phyloP scores from a whole-genome alignment of 345 rosid genomes.

The Eucalyptus polybractea region DNA sequence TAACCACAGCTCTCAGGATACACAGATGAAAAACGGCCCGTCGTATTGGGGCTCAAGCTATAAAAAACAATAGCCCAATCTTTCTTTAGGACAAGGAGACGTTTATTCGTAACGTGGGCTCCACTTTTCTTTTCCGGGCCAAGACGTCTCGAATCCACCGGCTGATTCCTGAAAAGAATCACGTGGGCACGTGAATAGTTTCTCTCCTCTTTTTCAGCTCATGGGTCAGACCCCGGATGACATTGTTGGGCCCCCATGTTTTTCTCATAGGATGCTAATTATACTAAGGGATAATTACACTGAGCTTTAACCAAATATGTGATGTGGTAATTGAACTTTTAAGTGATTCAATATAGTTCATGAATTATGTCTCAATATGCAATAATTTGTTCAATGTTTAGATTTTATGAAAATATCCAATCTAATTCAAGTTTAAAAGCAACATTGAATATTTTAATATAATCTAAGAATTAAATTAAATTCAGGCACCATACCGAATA shows the following conservation, averaged over 20 bases:
- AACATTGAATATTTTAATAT: no score
- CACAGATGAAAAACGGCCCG: not conserved
- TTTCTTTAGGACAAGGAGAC: not conserved
- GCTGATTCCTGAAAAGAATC: not conserved
- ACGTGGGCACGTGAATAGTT: not conserved
- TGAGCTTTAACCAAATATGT: no score
- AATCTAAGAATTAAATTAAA: no score
- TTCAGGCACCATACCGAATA: fast-evolving
- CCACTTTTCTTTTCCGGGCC: not conserved
- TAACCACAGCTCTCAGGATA: no score
- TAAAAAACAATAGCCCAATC: not conserved
- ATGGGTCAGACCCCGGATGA: not conserved
- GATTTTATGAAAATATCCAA: not conserved
- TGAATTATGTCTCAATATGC: fast-evolving
- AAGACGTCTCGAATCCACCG: not conserved
- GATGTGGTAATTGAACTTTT: fast-evolving
- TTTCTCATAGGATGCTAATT: not conserved
- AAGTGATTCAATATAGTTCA: no score
- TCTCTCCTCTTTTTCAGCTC: not conserved
- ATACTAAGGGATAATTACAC: no score
- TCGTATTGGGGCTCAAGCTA: not conserved
- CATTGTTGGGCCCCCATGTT: not conserved
- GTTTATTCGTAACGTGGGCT: not conserved
- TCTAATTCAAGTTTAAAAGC: no score
- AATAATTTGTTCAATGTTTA: no score